Evolutionary conservation across 2,329 filamentous ascomycete species (phyloP).

Genomic region (Paradendryphiella salina): DNA sequence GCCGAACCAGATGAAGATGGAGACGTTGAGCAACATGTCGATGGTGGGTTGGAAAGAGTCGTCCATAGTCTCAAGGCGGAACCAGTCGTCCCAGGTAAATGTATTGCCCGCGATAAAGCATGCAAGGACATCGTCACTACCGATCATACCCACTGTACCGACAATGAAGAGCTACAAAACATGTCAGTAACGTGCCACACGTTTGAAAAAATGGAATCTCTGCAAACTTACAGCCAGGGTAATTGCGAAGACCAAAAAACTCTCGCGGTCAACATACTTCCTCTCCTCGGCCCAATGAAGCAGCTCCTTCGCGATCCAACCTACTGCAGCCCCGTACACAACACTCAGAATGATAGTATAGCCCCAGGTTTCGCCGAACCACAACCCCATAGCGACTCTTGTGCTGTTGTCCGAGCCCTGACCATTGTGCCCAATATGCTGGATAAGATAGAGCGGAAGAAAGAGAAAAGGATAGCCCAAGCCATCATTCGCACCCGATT

Average conservation of each 20-base stretch:
- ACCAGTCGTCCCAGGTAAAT: slow-evolving; percentile 95
- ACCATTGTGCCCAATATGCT: slow-evolving; percentile 67
- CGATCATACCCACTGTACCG: slow-evolving; percentile 83
- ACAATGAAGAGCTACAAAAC: slow-evolving; percentile 71
- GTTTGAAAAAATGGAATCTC: background rate
- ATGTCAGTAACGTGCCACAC: background rate
- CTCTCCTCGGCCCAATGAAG: slow-evolving; percentile 82
- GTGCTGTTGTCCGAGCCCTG: slow-evolving; percentile 55
- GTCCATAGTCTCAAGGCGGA: slow-evolving; percentile 82
- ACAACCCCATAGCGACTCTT: slow-evolving; percentile 70
- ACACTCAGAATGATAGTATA: slow-evolving; percentile 82
- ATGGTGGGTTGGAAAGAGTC: slow-evolving; percentile 93
- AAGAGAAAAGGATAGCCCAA: slow-evolving; percentile 88
- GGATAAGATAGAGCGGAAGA: slow-evolving; percentile 79
- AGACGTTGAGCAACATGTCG: slow-evolving; percentile 89
- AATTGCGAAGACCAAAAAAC: slow-evolving; percentile 84
- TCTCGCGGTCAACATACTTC: slow-evolving; percentile 82
- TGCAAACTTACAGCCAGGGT: slow-evolving; percentile 67
- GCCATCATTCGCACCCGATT: slow-evolving; percentile 88
- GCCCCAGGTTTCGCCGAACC: slow-evolving; percentile 83
- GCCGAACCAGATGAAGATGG: slow-evolving; percentile 77
- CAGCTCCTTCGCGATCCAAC: slow-evolving; percentile 79
- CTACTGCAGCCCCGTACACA: slow-evolving; percentile 74
- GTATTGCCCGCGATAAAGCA: slow-evolving; percentile 91
- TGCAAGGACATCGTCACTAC: slow-evolving; percentile 85